Percentiles rank a stretch among this genome's conserved stretches.
phyloP scores from a whole-genome alignment of 371 early-diverging fungal genomes.

The Furculomyces boomerangus region DNA sequence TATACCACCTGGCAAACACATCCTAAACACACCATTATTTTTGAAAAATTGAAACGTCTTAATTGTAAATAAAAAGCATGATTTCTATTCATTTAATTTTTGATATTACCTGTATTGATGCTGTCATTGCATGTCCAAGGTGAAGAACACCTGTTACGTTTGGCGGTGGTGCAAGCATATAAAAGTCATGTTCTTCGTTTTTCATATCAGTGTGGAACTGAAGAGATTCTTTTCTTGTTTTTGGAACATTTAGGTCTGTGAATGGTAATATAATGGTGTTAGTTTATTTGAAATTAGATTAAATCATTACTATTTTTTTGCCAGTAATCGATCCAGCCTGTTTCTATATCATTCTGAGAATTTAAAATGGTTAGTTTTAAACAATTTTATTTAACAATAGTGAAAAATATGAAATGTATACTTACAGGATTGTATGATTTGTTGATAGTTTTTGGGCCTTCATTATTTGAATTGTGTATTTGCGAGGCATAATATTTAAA shows the following conservation, averaged over 20 bases:
- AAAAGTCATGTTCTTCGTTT: constrained; percentile 3
- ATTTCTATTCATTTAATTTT: background rate
- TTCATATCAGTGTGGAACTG: too few species aligned
- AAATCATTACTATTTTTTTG: constrained; percentile 6
- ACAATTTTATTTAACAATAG: background rate
- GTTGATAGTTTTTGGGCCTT: background rate
- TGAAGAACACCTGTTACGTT: constrained; percentile 99
- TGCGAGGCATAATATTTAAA: too few species aligned
- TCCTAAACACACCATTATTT: constrained; percentile 29
- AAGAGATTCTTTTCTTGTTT: too few species aligned
- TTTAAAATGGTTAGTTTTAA: background rate
- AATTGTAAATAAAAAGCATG: background rate
- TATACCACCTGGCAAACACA: constrained; percentile 84
- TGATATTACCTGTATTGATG: constrained; percentile 58
- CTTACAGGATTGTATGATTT: background rate
- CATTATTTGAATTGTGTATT: too few species aligned
- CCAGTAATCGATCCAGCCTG: constrained; percentile 24
- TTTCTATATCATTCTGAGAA: constrained; percentile 5
- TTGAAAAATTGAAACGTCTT: background rate
- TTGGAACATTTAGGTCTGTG: constrained; percentile 17
- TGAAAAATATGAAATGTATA: background rate
- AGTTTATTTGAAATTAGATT: background rate
- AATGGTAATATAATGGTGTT: background rate
- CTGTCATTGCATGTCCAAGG: constrained; percentile 96
- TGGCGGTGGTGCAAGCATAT: constrained; percentile 31